phyloP scores from a whole-genome alignment of 2,329 filamentous ascomycete genomes.

The Cladosporium sp. region DNA sequence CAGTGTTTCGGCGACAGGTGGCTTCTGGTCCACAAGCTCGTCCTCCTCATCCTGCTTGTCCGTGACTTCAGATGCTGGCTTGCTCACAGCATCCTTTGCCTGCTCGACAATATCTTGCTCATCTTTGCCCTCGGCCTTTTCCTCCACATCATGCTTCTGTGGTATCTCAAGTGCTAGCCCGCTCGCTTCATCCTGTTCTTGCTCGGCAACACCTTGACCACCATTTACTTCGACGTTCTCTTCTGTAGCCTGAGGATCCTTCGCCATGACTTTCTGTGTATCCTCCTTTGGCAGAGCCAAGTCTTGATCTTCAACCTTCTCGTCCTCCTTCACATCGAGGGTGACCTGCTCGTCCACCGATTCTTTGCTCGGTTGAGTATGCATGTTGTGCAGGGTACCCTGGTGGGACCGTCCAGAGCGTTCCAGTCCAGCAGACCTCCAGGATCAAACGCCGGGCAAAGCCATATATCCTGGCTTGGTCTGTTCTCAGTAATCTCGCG shows the following conservation, averaged over 20 bases:
- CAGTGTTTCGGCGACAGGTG: not conserved
- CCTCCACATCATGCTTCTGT: not conserved
- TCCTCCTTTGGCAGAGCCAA: not conserved
- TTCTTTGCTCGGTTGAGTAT: constrained; percentile 1
- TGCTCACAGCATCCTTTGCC: not conserved
- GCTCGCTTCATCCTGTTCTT: not conserved
- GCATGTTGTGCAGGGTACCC: not conserved
- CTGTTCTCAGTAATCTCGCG: constrained; percentile 11
- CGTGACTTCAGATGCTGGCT: not conserved
- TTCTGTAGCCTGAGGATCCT: not conserved
- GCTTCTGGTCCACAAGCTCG: not conserved
- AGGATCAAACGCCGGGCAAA: constrained; percentile 1
- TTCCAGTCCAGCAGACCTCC: constrained; percentile 6
- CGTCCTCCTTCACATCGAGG: not conserved
- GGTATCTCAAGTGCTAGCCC: too few species aligned
- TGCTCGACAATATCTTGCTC: not conserved
- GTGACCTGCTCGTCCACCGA: constrained; percentile 2
- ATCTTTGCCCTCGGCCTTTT: not conserved
- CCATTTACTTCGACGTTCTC: not conserved
- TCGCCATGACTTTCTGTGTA: not conserved
- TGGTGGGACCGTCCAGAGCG: not conserved
- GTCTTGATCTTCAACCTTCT: not conserved
- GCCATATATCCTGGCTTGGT: constrained; percentile 11
- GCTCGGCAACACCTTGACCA: not conserved
- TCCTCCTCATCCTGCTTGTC: not conserved